Evolutionary conservation across 2,329 filamentous ascomycete genomes (phyloP).

Genomic region (Fusarium lateritium): DNA sequence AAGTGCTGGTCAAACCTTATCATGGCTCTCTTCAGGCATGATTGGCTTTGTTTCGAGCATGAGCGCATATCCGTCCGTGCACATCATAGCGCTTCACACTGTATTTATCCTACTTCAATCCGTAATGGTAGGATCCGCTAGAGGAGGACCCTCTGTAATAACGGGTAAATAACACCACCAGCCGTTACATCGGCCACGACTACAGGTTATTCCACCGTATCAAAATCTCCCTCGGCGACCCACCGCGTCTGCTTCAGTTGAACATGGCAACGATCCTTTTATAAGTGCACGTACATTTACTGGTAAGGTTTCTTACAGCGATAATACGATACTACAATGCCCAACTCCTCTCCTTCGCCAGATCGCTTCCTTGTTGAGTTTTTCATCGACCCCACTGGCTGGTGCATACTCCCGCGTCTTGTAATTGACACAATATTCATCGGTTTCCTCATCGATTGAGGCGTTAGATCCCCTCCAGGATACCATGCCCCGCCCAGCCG

Average conservation of each 20-base stretch:
- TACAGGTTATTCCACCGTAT: not conserved
- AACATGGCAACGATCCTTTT: not conserved
- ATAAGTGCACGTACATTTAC: conserved; percentile 10
- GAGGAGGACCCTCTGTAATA: conserved; percentile 7
- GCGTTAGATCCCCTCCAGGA: conserved; percentile 6
- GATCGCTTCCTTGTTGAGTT: too few relatives aligned
- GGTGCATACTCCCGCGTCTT: not conserved
- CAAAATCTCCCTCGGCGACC: not conserved
- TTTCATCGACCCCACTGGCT: not conserved
- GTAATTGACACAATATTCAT: conserved; percentile 14
- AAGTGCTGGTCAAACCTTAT: too few relatives aligned
- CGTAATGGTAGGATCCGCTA: conserved; percentile 1
- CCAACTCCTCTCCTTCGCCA: not conserved
- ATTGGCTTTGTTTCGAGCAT: too few relatives aligned
- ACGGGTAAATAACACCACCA: conserved; percentile 11
- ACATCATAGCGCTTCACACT: too few relatives aligned
- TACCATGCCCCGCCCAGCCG: conserved; percentile 9
- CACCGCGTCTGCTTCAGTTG: not conserved
- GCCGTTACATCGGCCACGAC: conserved; percentile 1
- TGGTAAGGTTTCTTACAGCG: conserved; percentile 1
- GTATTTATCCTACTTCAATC: not conserved
- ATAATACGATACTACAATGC: conserved; percentile 1
- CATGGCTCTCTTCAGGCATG: too few relatives aligned
- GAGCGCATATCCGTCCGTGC: too few relatives aligned
- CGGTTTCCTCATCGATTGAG: not conserved